Conservation (phyloP, 495 filamentous ascomycete species). For the Rhypophila decipiens region DNA sequence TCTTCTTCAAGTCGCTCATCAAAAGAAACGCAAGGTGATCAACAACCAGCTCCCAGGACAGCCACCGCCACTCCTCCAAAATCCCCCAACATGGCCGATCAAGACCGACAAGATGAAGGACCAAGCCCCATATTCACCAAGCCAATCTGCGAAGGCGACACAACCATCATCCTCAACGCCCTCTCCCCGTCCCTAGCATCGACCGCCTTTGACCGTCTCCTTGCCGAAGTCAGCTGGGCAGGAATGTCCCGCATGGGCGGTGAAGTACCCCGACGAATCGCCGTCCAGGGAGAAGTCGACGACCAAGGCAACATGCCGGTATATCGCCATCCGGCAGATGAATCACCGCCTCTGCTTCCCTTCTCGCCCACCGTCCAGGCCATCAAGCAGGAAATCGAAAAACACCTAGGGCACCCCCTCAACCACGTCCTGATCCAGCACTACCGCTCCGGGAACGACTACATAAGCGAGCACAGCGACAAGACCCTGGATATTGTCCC, state of each 20-base stretch:
- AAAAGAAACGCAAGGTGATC: too few relatives aligned
- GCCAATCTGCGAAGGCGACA: slow-evolving; percentile 67
- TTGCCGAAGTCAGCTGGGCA: slow-evolving; percentile 78
- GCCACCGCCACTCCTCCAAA: background rate
- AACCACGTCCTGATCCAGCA: slow-evolving; percentile 94
- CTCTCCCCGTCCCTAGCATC: slow-evolving; percentile 45
- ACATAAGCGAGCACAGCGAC: slow-evolving; percentile 95
- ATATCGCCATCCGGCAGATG: slow-evolving; percentile 90
- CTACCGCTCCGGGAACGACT: slow-evolving; percentile 85
- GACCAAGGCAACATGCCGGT: slow-evolving; percentile 76
- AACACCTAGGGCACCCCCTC: slow-evolving; percentile 67
- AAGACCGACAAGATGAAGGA: background rate
- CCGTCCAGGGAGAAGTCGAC: slow-evolving; percentile 70
- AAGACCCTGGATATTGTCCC: slow-evolving; percentile 90
- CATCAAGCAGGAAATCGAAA: slow-evolving; percentile 62
- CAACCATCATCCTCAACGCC: slow-evolving; percentile 64
- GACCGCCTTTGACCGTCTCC: slow-evolving; percentile 63
- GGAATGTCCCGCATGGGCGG: slow-evolving; percentile 90
- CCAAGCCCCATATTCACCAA: slow-evolving; percentile 12
- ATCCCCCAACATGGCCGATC: background rate
- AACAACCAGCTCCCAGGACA: background rate
- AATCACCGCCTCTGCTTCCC: slow-evolving; percentile 68
- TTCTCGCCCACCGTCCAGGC: slow-evolving; percentile 67
- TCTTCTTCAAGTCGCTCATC: too few relatives aligned
- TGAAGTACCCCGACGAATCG: slow-evolving; percentile 88